Evolutionary conservation across 129 eudicot species (phyloP).

Genomic region (Mikania micrantha): DNA sequence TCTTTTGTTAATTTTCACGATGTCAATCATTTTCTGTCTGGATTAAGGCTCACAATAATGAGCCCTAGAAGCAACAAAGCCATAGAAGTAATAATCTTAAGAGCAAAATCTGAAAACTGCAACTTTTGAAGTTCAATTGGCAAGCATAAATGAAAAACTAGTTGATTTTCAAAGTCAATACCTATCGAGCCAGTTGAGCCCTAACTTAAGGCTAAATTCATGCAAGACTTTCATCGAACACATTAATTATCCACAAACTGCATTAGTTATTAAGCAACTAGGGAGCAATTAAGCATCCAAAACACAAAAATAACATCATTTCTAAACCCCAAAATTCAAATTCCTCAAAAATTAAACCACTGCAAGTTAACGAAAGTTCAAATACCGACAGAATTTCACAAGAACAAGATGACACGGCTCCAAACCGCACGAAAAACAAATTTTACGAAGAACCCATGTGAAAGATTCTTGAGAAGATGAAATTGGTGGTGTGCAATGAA

Average conservation of each 20-base stretch:
- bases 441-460: too few relatives aligned
- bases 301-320: not conserved
- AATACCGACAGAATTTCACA: slow-evolving; percentile 6
- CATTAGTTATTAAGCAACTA: not conserved
- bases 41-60: not conserved
- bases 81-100: not conserved
- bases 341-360: slow-evolving; percentile 9
- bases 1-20: too few relatives aligned
- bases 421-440: not conserved
- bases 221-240: not conserved
- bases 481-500: slow-evolving; percentile 8
- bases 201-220: slow-evolving; percentile 31
- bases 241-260: slow-evolving; percentile 5
- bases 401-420: not conserved
- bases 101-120: slow-evolving; percentile 1
- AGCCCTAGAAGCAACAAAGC: slow-evolving; percentile 1
- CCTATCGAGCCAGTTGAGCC: slow-evolving; percentile 21
- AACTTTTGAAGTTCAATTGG: slow-evolving; percentile 10
- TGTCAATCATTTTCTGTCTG: too few relatives aligned
- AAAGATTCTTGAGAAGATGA: not conserved
- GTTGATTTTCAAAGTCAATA: not conserved
- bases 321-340: not conserved
- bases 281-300: not conserved
- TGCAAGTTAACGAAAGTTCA: slow-evolving; percentile 3
- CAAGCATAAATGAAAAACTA: slow-evolving; percentile 2